Evolutionary conservation across 768 basidiomycete genomes (phyloP).

Genomic region (Cystobasidium tubakii): DNA sequence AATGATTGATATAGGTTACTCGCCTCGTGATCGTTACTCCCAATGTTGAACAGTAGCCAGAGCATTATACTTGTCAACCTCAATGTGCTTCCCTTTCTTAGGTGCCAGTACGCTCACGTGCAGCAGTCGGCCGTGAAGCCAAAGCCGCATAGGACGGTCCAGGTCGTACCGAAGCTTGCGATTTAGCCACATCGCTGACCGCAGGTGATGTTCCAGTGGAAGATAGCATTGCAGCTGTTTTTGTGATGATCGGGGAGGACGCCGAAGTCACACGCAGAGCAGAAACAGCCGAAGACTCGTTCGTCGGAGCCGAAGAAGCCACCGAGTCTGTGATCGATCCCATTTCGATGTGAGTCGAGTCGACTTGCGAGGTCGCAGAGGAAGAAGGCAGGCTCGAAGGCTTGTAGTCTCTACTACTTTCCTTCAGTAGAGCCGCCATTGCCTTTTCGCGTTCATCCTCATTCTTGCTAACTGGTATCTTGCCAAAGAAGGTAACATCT

Average conservation of each 20-base stretch:
- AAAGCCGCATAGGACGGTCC: background rate
- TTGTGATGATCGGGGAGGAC: background rate
- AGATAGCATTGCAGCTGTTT: background rate
- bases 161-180: background rate
- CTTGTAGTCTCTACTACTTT: constrained; percentile 2
- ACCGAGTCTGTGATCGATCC: background rate
- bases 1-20: too few species aligned
- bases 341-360: background rate
- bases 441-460: constrained; percentile 15
- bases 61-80: too few species aligned
- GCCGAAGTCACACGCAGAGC: background rate
- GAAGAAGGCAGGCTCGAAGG: background rate
- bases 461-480: constrained; percentile 29
- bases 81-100: background rate
- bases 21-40: too few species aligned
- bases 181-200: background rate
- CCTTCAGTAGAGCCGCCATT: constrained; percentile 27
- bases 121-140: background rate
- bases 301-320: background rate
- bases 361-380: background rate
- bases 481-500: constrained; percentile 32
- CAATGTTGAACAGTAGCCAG: too few species aligned
- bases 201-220: background rate
- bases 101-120: background rate
- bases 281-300: background rate